Conservation (phyloP, 2,329 filamentous ascomycete genomes). For the Mycosphaerella sp. region DNA sequence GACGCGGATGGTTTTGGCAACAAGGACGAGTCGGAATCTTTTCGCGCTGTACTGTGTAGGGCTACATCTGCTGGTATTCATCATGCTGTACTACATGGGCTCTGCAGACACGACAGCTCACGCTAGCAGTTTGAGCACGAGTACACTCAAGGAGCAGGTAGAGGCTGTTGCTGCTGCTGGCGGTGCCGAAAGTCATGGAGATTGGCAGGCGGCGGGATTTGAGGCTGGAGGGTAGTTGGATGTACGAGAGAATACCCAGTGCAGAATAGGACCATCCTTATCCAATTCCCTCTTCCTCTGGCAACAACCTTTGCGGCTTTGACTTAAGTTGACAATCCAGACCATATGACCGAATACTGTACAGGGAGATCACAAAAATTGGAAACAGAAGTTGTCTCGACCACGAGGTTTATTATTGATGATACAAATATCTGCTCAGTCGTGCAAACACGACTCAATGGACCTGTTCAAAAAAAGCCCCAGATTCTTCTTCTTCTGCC, state of each 20-base stretch:
- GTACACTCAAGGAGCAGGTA: conserved; percentile 11
- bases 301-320: background rate
- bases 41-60: conserved; percentile 89
- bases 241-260: too few relatives aligned
- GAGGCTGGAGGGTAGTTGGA: conserved; percentile 19
- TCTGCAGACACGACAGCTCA: conserved; percentile 60
- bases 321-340: background rate
- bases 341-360: background rate
- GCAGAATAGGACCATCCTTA: too few relatives aligned
- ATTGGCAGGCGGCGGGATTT: conserved; percentile 38
- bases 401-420: background rate
- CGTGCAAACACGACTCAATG: background rate
- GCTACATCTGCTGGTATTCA: conserved; percentile 80
- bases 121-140: conserved; percentile 51
- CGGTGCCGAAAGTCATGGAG: conserved; percentile 18
- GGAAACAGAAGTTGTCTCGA: background rate
- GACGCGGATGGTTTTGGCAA: conserved; percentile 84
- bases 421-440: background rate
- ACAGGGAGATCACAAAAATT: background rate
- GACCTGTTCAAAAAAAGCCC: background rate
- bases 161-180: conserved; percentile 10
- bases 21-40: conserved; percentile 81
- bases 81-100: conserved; percentile 79
- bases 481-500: background rate
- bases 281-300: too few relatives aligned